Evolutionary conservation across 352 stramenopile species (phyloP), one percentile per base, ranked within the genome.

Genomic region (Globisporangium solare): DNA sequence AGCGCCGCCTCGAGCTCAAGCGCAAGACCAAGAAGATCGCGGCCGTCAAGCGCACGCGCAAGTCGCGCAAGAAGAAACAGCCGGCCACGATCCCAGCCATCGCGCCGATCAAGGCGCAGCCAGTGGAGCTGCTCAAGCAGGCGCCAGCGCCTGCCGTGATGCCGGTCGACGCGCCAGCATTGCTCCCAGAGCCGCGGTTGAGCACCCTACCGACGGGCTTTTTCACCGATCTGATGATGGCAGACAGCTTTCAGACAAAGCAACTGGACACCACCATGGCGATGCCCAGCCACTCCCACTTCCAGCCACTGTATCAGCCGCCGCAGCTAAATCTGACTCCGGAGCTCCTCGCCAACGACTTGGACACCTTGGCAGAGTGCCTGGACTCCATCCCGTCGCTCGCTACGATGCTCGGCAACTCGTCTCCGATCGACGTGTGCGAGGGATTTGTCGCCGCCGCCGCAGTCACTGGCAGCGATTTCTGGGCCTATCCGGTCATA

Each of bases 1-100:
- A 84, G 51, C 71, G 71, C 2, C 73, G 73, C 20, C 63, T 79
- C 40, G 68, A 84, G 52, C 58, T 62, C 11, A 65, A 65, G 43
- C 65, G 68, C 24, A 73, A 71, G 58, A 51, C 24, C 50, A 56
- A 63, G 50, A 63, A 61, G 47, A 21, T 54, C 6, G 45, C 39
- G 20, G 43, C 45, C 15, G 32, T 42, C 20, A 60, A 54, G 54
- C 54, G 54, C 42, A 35, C 47, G 32, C 54, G 45, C 20, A 52
- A 60, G 54, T 60, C 54, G 21, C 54, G 54, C 35, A 43, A 43
- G 39, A 43, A 43, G 10, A 43, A 43, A n/a, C 39, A 43, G 17
- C 39, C 17, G 3, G 39, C 39, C 3, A n/a, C 39, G 39, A 43
- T n/a, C 0, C 7, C 39, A 5, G 43, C 21, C 4, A 37, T 20